Percentiles rank a stretch among this genome's conserved stretches.
Conservation (phyloP, 2,329 filamentous ascomycete genomes). For the Fusarium goolgardi region DNA sequence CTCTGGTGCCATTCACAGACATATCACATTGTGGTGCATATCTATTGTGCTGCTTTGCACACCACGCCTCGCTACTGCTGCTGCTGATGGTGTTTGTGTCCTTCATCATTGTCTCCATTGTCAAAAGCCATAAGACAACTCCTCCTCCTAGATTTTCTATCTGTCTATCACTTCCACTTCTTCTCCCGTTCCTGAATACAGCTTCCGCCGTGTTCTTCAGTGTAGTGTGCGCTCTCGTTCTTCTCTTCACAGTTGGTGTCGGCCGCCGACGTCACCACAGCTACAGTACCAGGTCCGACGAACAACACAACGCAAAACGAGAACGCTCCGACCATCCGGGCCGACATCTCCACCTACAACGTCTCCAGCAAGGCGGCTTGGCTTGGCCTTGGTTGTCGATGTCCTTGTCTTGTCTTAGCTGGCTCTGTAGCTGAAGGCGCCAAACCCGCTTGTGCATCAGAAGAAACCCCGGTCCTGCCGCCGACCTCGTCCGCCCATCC, state of each 20-base stretch:
- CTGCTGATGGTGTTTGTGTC: slow-evolving; percentile 2
- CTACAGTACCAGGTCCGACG: slow-evolving; percentile 40
- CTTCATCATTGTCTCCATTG: slow-evolving; percentile 25
- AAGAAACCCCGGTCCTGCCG: slow-evolving; percentile 46
- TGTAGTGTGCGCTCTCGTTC: slow-evolving; percentile 30
- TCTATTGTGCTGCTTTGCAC: slow-evolving; percentile 25
- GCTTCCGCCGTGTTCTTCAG: slow-evolving; percentile 17
- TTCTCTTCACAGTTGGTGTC: slow-evolving; percentile 33
- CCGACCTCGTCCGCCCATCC: slow-evolving; percentile 47
- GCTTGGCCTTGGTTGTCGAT: slow-evolving; percentile 44
- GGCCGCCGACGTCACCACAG: slow-evolving; percentile 47
- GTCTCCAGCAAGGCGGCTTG: slow-evolving; percentile 45
- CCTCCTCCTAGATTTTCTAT: slow-evolving; percentile 5
- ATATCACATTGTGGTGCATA: slow-evolving; percentile 29
- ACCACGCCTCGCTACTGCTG: slow-evolving; percentile 17
- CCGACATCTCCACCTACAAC: slow-evolving; percentile 48
- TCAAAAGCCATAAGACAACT: slow-evolving; percentile 35
- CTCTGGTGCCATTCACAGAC: slow-evolving; percentile 22
- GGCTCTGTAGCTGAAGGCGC: slow-evolving; percentile 49
- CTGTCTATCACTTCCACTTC: slow-evolving; percentile 4
- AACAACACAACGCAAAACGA: slow-evolving; percentile 41
- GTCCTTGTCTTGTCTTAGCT: slow-evolving; percentile 36
- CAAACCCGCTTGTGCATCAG: slow-evolving; percentile 50
- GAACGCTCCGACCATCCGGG: slow-evolving; percentile 47
- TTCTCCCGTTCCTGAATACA: slow-evolving; percentile 10